Conservation (phyloP, 441 rosid genomes). For the Metrosideros polymorpha region DNA sequence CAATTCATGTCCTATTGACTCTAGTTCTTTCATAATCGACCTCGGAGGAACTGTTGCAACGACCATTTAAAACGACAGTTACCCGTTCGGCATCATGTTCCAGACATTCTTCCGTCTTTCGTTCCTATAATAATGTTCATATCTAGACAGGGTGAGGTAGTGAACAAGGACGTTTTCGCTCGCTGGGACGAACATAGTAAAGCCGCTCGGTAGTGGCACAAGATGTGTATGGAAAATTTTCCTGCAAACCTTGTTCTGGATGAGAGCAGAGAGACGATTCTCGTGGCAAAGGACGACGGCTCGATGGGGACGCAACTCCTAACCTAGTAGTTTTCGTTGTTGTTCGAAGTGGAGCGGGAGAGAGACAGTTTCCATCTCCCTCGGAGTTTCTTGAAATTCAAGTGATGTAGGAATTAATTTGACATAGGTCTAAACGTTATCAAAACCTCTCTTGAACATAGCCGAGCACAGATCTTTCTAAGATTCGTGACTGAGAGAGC, state of each 20-base stretch:
- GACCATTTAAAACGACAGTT: conserved; percentile 34
- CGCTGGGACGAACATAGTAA: background rate
- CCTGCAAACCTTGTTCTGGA: background rate
- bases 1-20: conserved; percentile 6
- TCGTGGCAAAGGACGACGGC: conserved; percentile 11
- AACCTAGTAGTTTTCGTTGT: conserved; percentile 51
- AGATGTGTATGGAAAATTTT: background rate
- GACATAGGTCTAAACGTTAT: background rate
- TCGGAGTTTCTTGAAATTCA: conserved; percentile 20
- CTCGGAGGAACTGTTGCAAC: conserved; percentile 14
- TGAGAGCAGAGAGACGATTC: background rate
- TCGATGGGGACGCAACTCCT: conserved; percentile 60
- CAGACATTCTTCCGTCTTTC: background rate
- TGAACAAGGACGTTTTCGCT: background rate
- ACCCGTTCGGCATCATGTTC: conserved; percentile 18
- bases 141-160: background rate
- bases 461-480: background rate
- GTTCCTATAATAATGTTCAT: background rate
- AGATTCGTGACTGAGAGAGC: background rate
- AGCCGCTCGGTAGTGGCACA: background rate
- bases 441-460: background rate
- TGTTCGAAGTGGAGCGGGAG: conserved; percentile 72
- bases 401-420: conserved; percentile 16
- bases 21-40: conserved; percentile 6
- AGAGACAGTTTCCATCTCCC: conserved; percentile 30